These are phyloP conservation scores for Recurvomyces mirabilis DNA, from an alignment of 495 filamentous ascomycete genomes.

Conservation along the genomic window DNA sequence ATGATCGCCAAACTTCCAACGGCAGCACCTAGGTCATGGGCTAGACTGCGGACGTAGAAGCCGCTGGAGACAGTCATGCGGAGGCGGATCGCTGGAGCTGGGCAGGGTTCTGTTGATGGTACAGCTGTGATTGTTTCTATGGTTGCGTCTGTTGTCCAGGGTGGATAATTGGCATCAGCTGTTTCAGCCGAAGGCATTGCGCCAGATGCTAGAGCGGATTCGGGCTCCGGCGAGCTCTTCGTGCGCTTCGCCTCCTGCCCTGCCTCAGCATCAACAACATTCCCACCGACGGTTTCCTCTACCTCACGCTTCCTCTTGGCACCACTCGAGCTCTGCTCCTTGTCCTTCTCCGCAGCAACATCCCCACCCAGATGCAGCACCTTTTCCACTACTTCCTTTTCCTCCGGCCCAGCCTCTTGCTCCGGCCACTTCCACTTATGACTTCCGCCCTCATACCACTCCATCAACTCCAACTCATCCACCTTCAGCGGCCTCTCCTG, in stretches of 20 bases:
- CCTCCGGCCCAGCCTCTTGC: slow-evolving; percentile 58
- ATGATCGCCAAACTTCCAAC: slow-evolving; percentile 74
- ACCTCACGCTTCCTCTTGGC: slow-evolving; percentile 15
- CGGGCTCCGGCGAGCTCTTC: neutral
- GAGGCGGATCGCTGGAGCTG: slow-evolving; percentile 60
- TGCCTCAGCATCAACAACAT: neutral
- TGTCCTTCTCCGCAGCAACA: neutral
- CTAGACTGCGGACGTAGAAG: slow-evolving; percentile 91
- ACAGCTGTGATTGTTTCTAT: neutral
- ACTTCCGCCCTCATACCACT: slow-evolving; percentile 77
- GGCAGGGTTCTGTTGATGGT: slow-evolving; percentile 33
- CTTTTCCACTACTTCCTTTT: slow-evolving; percentile 62
- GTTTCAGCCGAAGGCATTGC: too few species aligned
- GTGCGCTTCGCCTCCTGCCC: neutral
- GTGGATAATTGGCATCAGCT: too few species aligned
- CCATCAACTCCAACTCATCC: slow-evolving; percentile 59
- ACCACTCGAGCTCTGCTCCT: neutral
- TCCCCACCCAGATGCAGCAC: slow-evolving; percentile 31
- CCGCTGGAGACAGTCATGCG: slow-evolving; percentile 89
- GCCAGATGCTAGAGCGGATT: neutral
- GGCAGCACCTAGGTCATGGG: slow-evolving; percentile 80
- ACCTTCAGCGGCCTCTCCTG: slow-evolving; percentile 68
- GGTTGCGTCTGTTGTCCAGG: neutral
- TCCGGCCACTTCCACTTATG: slow-evolving; percentile 63
- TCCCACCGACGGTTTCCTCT: slow-evolving; percentile 1